These are phyloP conservation scores for Fusarium citri DNA, from an alignment of 2,329 filamentous ascomycete species.

Conservation along the genomic window DNA sequence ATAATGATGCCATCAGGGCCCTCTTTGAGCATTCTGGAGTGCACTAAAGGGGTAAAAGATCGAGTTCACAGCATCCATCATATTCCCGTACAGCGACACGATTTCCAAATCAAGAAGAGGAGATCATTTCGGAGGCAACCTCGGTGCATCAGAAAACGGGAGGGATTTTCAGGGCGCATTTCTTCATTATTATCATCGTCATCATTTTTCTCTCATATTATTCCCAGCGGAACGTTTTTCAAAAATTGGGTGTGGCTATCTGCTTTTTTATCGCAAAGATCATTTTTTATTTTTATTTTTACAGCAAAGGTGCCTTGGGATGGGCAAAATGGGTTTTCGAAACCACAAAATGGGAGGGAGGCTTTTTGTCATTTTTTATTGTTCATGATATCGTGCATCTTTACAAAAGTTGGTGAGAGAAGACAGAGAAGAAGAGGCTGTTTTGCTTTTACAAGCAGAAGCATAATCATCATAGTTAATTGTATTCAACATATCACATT, in stretches of 20 bases:
- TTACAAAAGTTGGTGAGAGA: slow-evolving; percentile 21
- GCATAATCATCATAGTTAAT: slow-evolving; percentile 25
- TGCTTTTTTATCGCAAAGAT: slow-evolving; percentile 23
- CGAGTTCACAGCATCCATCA: slow-evolving; percentile 8
- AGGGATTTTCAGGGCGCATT: slow-evolving; percentile 36
- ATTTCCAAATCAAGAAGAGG: slow-evolving; percentile 21
- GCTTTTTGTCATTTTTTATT: slow-evolving; percentile 16
- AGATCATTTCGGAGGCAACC: slow-evolving; percentile 22
- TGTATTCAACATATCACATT: slow-evolving; percentile 26
- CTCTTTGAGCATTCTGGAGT: slow-evolving; percentile 48
- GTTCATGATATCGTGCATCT: slow-evolving; percentile 8
- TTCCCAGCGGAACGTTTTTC: slow-evolving; percentile 22
- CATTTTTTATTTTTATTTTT: slow-evolving; percentile 17
- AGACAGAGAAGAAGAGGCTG: background rate
- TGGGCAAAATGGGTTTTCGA: slow-evolving; percentile 22
- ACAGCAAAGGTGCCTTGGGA: slow-evolving; percentile 24
- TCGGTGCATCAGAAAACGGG: slow-evolving; percentile 29
- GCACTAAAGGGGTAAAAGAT: slow-evolving; percentile 35
- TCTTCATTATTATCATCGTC: slow-evolving; percentile 1
- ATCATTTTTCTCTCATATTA: background rate
- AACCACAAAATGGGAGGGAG: slow-evolving; percentile 26
- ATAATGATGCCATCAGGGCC: slow-evolving; percentile 43
- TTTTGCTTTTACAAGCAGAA: background rate
- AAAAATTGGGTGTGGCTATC: slow-evolving; percentile 36
- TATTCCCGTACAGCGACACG: slow-evolving; percentile 21